Evolutionary conservation across 2,329 filamentous ascomycete species (phyloP).

Genomic region (Fusarium sp.): DNA sequence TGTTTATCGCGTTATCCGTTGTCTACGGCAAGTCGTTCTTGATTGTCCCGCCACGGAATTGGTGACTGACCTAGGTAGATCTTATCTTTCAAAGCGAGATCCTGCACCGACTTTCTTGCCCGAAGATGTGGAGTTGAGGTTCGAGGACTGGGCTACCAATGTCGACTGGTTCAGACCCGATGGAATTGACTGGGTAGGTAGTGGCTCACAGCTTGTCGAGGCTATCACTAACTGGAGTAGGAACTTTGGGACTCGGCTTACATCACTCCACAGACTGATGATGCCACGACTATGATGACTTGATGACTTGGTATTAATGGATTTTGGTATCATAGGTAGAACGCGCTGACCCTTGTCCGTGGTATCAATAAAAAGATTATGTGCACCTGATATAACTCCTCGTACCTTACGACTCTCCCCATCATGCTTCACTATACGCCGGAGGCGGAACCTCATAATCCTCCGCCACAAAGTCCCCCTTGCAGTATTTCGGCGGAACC

Average conservation of each 20-base stretch:
- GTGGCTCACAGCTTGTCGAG: fast-evolving
- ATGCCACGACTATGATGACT: not conserved
- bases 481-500: not conserved
- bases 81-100: slow-evolving; percentile 3
- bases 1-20: slow-evolving; percentile 4
- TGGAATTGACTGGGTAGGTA: slow-evolving; percentile 17
- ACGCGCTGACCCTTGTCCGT: not conserved
- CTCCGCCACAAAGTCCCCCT: not conserved
- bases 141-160: slow-evolving; percentile 17
- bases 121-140: not conserved
- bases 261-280: slow-evolving; percentile 8
- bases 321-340: not conserved
- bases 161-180: slow-evolving; percentile 18
- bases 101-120: slow-evolving; percentile 1
- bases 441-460: not conserved
- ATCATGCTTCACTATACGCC: not conserved
- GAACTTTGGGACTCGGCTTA: slow-evolving; percentile 5
- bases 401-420: fast-evolving
- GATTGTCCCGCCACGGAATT: fast-evolving
- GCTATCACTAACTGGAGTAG: not conserved
- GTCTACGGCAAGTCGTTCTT: not conserved
- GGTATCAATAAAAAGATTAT: not conserved
- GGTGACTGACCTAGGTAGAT: not conserved
- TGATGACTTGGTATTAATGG: not conserved
- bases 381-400: fast-evolving